Evolutionary conservation across 2,329 filamentous ascomycete genomes (phyloP).

Genomic region (Biscogniauxia mediterranea): DNA sequence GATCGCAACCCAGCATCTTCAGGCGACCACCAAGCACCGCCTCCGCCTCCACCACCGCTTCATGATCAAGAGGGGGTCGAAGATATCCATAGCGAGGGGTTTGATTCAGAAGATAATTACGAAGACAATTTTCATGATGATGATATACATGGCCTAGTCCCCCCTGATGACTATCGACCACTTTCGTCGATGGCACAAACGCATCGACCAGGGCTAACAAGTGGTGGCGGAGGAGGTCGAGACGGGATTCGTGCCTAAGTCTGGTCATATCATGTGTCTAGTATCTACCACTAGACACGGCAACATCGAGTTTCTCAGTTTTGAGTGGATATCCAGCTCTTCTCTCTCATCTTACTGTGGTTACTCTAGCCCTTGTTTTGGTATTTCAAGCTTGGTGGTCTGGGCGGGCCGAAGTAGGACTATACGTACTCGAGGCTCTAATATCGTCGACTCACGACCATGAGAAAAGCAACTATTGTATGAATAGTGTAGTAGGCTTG

Average conservation of each 20-base stretch:
- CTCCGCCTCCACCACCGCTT: constrained; percentile 15
- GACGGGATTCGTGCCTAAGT: background rate
- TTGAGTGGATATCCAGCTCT: background rate
- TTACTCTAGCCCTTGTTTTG: background rate
- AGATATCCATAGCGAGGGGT: constrained; percentile 35
- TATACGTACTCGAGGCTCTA: background rate
- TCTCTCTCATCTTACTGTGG: background rate
- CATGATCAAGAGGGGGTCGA: constrained; percentile 30
- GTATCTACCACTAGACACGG: background rate
- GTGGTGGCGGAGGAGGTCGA: constrained; percentile 2
- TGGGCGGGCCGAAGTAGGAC: background rate
- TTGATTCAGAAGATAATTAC: constrained; percentile 40
- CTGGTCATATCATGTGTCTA: background rate
- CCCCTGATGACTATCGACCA: constrained; percentile 4
- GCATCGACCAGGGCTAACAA: background rate
- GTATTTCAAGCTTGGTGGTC: background rate
- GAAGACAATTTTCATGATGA: constrained; percentile 34
- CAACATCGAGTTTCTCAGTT: background rate
- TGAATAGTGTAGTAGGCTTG: background rate
- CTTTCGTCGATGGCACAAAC: background rate
- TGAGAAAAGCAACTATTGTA: background rate
- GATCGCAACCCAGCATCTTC: constrained; percentile 25
- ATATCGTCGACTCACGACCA: background rate
- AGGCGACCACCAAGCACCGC: constrained; percentile 24
- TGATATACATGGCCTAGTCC: constrained; percentile 20